Evolutionary conservation across 768 basidiomycete species (phyloP).

Genomic region (Ramaria rubella): DNA sequence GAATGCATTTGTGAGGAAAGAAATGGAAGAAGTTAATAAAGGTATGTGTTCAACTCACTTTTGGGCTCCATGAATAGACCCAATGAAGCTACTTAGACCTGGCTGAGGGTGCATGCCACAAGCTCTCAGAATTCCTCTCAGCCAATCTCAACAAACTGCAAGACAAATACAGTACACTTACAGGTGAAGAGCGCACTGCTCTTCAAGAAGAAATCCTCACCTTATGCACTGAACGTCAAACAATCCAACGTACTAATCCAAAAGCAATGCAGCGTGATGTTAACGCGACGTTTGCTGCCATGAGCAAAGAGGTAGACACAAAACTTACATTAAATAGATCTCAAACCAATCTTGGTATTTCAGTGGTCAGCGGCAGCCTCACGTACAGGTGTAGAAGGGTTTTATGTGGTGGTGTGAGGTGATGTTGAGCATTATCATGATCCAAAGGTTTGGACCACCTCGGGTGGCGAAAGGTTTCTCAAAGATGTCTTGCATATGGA

Average conservation of each 20-base stretch:
- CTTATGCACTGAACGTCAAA: not conserved
- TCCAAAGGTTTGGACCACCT: not conserved
- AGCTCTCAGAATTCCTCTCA: not conserved
- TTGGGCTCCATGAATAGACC: not conserved
- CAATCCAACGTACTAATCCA: not conserved
- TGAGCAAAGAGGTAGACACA: not conserved
- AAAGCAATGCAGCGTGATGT: not conserved
- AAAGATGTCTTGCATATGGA: not conserved
- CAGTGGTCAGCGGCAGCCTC: not conserved
- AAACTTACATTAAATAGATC: not conserved
- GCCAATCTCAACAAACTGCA: not conserved
- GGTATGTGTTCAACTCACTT: not conserved
- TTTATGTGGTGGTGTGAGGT: not conserved
- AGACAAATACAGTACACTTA: not conserved
- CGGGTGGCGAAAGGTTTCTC: not conserved
- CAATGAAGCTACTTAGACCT: not conserved
- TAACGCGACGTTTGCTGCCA: not conserved
- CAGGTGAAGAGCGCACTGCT: not conserved
- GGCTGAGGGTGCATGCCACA: not conserved
- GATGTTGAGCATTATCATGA: not conserved
- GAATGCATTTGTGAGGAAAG: not conserved
- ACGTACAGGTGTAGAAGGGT: not conserved
- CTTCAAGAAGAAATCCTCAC: not conserved
- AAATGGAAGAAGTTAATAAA: not conserved
- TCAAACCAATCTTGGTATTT: not conserved